Evolutionary conservation across 2,329 filamentous ascomycete species (phyloP).

Genomic region (Dichotomopilus funicola): DNA sequence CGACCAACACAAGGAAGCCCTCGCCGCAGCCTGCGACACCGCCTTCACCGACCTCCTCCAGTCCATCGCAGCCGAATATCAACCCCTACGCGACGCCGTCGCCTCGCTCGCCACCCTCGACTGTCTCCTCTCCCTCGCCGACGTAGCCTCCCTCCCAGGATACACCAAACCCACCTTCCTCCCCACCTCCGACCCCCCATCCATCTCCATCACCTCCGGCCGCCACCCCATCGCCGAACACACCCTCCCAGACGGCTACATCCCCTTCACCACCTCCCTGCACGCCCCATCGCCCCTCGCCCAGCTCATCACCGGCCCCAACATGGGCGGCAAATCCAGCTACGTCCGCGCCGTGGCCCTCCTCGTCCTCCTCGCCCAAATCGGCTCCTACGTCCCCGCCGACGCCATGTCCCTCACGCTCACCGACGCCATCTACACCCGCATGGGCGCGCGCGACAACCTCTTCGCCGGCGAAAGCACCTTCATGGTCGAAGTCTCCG

Average conservation of each 20-base stretch:
- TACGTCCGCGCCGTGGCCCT: conserved; percentile 91
- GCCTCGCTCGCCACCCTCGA: conserved; percentile 81
- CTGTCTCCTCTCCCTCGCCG: conserved; percentile 79
- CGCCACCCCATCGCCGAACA: conserved; percentile 96
- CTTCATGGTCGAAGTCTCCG: conserved; percentile 96
- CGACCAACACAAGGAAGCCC: conserved; percentile 89
- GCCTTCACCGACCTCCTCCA: conserved; percentile 69
- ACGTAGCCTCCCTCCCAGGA: conserved; percentile 76
- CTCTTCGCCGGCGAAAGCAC: conserved; percentile 91
- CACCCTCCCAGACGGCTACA: conserved; percentile 76
- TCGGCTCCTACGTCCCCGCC: conserved; percentile 90
- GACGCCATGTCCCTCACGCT: conserved; percentile 67
- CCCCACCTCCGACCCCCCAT: conserved; percentile 54
- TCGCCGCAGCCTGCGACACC: conserved; percentile 82
- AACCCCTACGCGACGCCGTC: conserved; percentile 81
- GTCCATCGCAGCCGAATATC: conserved; percentile 76
- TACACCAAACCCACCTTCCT: conserved; percentile 72
- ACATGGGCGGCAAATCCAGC: conserved; percentile 98
- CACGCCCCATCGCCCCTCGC: conserved; percentile 60
- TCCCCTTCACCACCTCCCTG: conserved; percentile 78
- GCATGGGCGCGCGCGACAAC: conserved; percentile 94
- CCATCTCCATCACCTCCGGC: conserved; percentile 65
- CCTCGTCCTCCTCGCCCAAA: conserved; percentile 87
- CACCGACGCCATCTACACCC: conserved; percentile 85
- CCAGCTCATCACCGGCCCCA: conserved; percentile 88